phyloP scores from a whole-genome alignment of 176 grass and related monocot genomes.

The Raddia distichophylla region DNA sequence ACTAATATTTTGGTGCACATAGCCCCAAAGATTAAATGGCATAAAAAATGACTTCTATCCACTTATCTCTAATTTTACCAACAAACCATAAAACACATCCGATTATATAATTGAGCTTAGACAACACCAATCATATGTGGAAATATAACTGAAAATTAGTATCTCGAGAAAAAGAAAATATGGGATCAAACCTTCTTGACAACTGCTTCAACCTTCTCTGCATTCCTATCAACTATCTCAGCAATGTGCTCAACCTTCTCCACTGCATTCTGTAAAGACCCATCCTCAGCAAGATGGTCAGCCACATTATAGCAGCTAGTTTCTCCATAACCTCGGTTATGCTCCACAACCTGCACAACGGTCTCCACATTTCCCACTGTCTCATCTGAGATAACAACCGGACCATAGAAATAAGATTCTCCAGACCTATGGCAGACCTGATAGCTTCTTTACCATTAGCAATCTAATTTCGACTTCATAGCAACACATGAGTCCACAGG shows the following conservation, averaged over 20 bases:
- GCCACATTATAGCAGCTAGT: constrained; percentile 55
- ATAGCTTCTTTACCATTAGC: background rate
- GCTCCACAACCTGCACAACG: constrained; percentile 53
- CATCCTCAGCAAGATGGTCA: constrained; percentile 49
- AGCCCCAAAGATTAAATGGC: background rate
- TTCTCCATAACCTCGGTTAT: constrained; percentile 71
- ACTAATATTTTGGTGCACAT: background rate
- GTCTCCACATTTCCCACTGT: constrained; percentile 40
- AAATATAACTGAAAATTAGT: background rate
- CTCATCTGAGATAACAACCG: constrained; percentile 53
- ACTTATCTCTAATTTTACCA: background rate
- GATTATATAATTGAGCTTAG: background rate
- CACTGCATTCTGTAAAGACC: constrained; percentile 45
- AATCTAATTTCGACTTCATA: background rate
- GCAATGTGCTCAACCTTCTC: constrained; percentile 63
- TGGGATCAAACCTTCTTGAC: constrained; percentile 55
- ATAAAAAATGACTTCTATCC: background rate
- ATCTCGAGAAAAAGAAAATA: background rate
- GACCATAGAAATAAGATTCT: background rate
- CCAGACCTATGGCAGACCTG: background rate
- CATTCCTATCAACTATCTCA: constrained; percentile 64
- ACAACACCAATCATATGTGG: background rate
- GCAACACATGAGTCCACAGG: background rate
- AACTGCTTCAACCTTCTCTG: constrained; percentile 64
- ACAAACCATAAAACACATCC: background rate